These are phyloP conservation scores for Thalassiosira profunda DNA, from an alignment of 108 stramenopile genomes.

Conservation along the genomic window DNA sequence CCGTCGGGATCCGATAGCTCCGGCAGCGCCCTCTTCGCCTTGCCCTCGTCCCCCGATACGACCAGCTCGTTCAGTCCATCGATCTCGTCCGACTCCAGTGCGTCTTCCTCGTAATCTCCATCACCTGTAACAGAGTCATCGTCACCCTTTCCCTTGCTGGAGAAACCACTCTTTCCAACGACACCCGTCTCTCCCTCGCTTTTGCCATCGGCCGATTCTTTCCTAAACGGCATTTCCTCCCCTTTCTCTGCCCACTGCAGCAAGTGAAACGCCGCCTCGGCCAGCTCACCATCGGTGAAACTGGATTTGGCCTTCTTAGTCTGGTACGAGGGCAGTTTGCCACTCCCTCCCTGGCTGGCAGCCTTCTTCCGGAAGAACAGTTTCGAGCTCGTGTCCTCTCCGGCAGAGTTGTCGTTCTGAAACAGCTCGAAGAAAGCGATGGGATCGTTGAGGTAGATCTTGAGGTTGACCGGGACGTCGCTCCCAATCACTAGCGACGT, in stretches of 20 bases:
- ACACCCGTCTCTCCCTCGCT: not conserved
- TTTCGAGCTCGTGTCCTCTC: slow-evolving; percentile 6
- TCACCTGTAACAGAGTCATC: not conserved
- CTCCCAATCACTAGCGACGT: slow-evolving; percentile 56
- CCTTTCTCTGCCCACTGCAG: slow-evolving; percentile 88
- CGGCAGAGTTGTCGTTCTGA: not conserved
- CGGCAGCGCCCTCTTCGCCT: too few species aligned
- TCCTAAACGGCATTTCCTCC: slow-evolving; percentile 41
- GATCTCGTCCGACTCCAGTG: slow-evolving; percentile 13
- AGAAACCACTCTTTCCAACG: not conserved
- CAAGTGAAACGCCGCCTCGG: slow-evolving; percentile 68
- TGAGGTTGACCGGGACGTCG: slow-evolving; percentile 62
- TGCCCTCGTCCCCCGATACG: too few species aligned
- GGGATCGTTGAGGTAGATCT: slow-evolving; percentile 49
- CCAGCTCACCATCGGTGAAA: too few species aligned
- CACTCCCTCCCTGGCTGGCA: too few species aligned
- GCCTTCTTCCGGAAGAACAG: slow-evolving; percentile 28
- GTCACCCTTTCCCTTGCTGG: too few species aligned
- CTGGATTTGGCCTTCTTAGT: too few species aligned
- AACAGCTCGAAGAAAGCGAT: slow-evolving; percentile 61
- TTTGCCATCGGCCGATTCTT: slow-evolving; percentile 7
- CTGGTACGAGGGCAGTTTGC: too few species aligned
- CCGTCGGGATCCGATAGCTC: slow-evolving; percentile 64
- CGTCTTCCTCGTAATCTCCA: slow-evolving; percentile 27
- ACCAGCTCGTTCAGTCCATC: too few species aligned